Conservation (phyloP, 768 basidiomycete genomes). For the Amanita muscaria region DNA sequence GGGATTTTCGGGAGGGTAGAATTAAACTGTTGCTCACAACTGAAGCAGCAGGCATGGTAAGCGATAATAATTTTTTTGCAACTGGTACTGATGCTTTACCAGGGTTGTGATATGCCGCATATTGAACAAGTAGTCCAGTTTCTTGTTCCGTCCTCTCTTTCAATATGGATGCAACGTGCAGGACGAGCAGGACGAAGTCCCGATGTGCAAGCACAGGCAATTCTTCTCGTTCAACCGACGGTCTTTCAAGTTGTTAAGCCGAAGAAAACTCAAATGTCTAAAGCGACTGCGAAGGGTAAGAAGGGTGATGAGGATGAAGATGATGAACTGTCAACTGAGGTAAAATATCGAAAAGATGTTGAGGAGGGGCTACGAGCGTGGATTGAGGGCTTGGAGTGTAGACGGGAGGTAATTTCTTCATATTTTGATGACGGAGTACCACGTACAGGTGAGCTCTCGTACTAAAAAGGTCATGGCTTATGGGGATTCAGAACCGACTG, state of each 20-base stretch:
- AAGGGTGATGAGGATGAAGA: not conserved
- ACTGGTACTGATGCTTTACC: not conserved
- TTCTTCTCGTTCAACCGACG: conserved; percentile 11
- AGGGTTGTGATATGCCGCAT: conserved; percentile 23
- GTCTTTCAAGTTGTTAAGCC: conserved; percentile 10
- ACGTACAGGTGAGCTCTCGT: conserved; percentile 7
- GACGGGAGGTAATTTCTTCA: conserved; percentile 15
- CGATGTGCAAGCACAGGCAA: conserved; percentile 8
- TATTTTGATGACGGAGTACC: conserved; percentile 19
- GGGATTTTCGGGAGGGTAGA: no score
- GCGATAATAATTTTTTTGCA: not conserved
- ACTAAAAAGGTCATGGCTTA: no score
- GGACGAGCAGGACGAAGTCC: conserved; percentile 11
- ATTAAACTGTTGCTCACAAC: conserved; percentile 20
- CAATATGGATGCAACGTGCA: conserved; percentile 18
- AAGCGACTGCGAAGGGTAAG: no score
- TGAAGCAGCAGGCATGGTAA: conserved; percentile 24
- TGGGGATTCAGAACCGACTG: no score
- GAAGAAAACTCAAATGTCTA: not conserved
- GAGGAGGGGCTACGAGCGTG: conserved; percentile 17
- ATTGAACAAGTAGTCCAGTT: conserved; percentile 22
- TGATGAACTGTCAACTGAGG: not conserved
- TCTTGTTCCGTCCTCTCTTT: conserved; percentile 14
- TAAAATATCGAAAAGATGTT: conserved; percentile 12
- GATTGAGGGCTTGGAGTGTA: conserved; percentile 17